Percentiles rank a stretch among this genome's conserved stretches.
phyloP scores from a whole-genome alignment of 495 filamentous ascomycete species.

The Lichenothelia convexa region DNA sequence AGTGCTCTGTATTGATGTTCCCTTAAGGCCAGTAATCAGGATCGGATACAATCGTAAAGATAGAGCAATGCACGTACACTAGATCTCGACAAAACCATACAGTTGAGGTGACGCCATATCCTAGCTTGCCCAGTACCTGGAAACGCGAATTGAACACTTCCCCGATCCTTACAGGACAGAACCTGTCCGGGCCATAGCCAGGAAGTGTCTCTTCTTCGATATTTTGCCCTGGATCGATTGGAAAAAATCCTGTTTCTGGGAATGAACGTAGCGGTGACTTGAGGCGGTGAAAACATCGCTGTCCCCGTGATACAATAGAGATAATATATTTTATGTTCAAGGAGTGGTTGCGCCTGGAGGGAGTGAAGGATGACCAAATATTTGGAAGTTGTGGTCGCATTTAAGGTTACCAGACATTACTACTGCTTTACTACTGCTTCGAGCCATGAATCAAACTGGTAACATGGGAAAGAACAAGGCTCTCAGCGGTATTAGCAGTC shows the following conservation, averaged over 20 bases:
- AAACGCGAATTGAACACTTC: constrained; percentile 23
- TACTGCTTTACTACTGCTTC: too few relatives aligned
- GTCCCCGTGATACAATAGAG: background rate
- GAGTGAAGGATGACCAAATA: too few relatives aligned
- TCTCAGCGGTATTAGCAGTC: too few relatives aligned
- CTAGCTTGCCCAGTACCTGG: constrained; percentile 27
- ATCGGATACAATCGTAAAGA: background rate
- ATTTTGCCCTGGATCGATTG: background rate
- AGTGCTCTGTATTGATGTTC: background rate
- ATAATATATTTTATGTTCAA: background rate
- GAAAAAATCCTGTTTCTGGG: constrained; percentile 10
- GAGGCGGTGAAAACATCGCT: background rate
- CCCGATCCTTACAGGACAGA: constrained; percentile 25
- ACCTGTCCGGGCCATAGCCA: background rate
- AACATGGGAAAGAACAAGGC: too few relatives aligned
- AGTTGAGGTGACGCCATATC: constrained; percentile 27
- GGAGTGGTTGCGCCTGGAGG: too few relatives aligned
- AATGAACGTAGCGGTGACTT: constrained; percentile 36
- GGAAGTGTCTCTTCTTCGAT: background rate
- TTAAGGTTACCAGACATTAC: too few relatives aligned
- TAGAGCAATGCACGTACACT: constrained; percentile 12
- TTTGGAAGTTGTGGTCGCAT: too few relatives aligned
- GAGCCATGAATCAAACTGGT: too few relatives aligned
- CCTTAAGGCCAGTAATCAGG: background rate
- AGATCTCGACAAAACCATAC: constrained; percentile 34